Evolutionary conservation across 768 basidiomycete species (phyloP), one percentile per base, ranked within the genome.

Genomic region (Hygrocybe punicea): DNA sequence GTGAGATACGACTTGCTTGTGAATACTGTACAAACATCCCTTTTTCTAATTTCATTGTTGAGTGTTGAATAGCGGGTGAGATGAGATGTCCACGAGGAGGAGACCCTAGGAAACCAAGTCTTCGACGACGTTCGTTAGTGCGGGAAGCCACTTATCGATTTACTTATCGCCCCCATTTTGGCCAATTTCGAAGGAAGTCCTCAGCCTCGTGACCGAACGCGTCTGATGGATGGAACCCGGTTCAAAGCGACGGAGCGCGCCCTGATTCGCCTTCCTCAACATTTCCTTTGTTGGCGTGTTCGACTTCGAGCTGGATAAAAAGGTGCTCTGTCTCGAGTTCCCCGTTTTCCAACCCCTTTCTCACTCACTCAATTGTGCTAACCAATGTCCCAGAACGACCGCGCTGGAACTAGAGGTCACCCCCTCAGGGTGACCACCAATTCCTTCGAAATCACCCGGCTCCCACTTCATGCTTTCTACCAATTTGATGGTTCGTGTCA

Each of bases 401-500:
- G 48, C 13, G 35, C 11, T 14, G 55, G 55, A 14, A 35, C 29
- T 17, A 17, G 55, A 35, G 59, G 59, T 29, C 60, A 35, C 10
- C 40, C 37, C 10, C 17, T 71, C 19, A 63, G 3, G 19, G 67
- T 71, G 8, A 57, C 35, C 2, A 71, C 70, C 1, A 73, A 73
- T 54, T 69, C 65, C 4, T 73, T 74, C 47, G 48, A 56, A 6
- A 65, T 74, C 21, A 61, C 61, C 14, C 71, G 69, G 23, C 59
- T 73, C 5, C 73, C 73, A 0, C 52, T 55, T 5, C 65, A 64
- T 21, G 57, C 64, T 9, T 74, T 65, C 46, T 60, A 54, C 29
- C 70, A 70, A 50, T 74, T 72, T 47, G 67, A 71, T 45, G 66
- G 73, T 71, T 36, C 51, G 61, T 53, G 34, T 4, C 9, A 36